Percentiles rank a stretch among this genome's conserved stretches.
Evolutionary conservation across 2,329 filamentous ascomycete species (phyloP).

Genomic region (Diplocarpon mali): DNA sequence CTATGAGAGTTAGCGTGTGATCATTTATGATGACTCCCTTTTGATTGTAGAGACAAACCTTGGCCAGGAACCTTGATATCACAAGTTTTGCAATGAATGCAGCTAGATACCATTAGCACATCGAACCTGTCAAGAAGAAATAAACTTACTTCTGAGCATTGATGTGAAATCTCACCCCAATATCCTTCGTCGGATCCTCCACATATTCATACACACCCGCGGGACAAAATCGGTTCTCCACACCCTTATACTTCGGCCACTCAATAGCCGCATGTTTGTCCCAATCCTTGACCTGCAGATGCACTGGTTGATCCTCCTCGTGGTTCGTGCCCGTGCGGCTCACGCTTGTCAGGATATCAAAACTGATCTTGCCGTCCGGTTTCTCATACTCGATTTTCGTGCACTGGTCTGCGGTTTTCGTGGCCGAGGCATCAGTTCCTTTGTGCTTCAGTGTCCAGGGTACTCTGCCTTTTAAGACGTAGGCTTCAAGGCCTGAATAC

Average conservation of each 20-base stretch:
- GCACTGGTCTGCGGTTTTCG: slow-evolving; percentile 67
- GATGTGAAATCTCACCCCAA: slow-evolving; percentile 93
- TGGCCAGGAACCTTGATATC: slow-evolving; percentile 96
- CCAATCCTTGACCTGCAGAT: slow-evolving; percentile 92
- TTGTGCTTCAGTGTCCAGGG: slow-evolving; percentile 93
- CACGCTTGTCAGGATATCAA: slow-evolving; percentile 93
- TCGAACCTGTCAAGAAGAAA: neutral
- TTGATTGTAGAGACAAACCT: slow-evolving; percentile 9
- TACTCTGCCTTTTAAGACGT: slow-evolving; percentile 68
- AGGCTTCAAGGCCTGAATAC: slow-evolving; percentile 91
- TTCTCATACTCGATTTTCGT: slow-evolving; percentile 93
- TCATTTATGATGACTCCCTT: neutral
- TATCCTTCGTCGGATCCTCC: slow-evolving; percentile 75
- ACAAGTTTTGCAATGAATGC: slow-evolving; percentile 98
- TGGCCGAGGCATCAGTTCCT: slow-evolving; percentile 64
- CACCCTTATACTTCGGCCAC: slow-evolving; percentile 78
- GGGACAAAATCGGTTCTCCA: slow-evolving; percentile 95
- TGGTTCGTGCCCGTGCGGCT: slow-evolving; percentile 95
- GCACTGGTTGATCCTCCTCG: slow-evolving; percentile 95
- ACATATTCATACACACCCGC: slow-evolving; percentile 98
- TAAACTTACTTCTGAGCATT: slow-evolving; percentile 85
- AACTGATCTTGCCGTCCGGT: slow-evolving; percentile 87
- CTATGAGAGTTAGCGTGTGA: slow-evolving; percentile 29
- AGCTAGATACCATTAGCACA: slow-evolving; percentile 41
- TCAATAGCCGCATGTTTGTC: slow-evolving; percentile 75